These are phyloP conservation scores for Pilaira anomala DNA, from an alignment of 192 early-diverging fungal species.

Conservation along the genomic window DNA sequence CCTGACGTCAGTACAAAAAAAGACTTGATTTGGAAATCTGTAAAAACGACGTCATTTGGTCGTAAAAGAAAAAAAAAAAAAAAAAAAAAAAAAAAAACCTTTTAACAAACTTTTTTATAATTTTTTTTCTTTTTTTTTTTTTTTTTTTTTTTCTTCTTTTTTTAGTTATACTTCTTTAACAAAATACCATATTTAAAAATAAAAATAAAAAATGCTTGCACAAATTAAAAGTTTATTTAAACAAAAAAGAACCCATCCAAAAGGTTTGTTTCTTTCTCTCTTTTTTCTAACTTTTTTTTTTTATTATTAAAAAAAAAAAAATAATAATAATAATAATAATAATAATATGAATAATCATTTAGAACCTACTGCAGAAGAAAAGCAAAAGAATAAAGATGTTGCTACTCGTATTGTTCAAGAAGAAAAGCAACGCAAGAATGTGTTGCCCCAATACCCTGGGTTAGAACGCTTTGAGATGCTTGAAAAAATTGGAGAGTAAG, in stretches of 20 bases:
- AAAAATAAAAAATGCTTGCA: conserved; percentile 1
- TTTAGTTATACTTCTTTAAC: no score
- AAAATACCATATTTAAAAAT: no score
- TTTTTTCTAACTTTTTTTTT: conserved; percentile 1
- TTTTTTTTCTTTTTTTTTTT: background rate
- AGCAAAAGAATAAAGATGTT: conserved; percentile 33
- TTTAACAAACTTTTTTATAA: background rate
- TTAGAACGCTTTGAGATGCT: conserved; percentile 56
- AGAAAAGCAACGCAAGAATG: conserved; percentile 45
- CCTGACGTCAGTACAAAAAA: no score
- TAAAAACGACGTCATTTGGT: background rate
- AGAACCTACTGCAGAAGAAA: conserved; percentile 8
- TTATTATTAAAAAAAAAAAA: no score
- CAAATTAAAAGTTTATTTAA: conserved; percentile 15
- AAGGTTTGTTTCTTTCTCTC: conserved; percentile 2
- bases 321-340: no score
- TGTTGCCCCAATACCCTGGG: conserved; percentile 55
- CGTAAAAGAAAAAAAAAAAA: background rate
- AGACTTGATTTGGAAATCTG: no score
- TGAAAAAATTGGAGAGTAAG: conserved; percentile 73
- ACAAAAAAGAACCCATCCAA: background rate
- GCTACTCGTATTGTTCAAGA: conserved; percentile 50
- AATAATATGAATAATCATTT: background rate
- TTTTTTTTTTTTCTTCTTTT: background rate
- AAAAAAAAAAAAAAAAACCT: background rate